phyloP scores from a whole-genome alignment of 2,329 filamentous ascomycete genomes.

The Pyricularia grisea region DNA sequence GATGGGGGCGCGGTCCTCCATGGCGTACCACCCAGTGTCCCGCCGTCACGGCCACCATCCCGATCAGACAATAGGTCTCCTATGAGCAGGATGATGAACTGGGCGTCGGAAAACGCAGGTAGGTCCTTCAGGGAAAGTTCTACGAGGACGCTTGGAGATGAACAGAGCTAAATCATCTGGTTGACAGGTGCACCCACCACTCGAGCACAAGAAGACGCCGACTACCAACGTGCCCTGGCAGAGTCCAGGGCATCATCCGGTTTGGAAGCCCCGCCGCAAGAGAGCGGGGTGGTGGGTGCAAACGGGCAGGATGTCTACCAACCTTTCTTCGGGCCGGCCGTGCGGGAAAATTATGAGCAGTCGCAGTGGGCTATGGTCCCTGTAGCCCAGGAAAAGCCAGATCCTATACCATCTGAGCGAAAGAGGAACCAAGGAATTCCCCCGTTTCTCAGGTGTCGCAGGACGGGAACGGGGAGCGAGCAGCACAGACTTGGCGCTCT shows the following conservation, averaged over 20 bases:
- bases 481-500: slow-evolving; percentile 40
- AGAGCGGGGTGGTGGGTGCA: slow-evolving; percentile 33
- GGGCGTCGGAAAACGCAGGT: slow-evolving; percentile 32
- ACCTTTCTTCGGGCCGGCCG: slow-evolving; percentile 52
- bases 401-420: slow-evolving; percentile 32
- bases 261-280: slow-evolving; percentile 31
- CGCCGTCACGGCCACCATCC: slow-evolving; percentile 54
- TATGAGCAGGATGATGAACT: slow-evolving; percentile 40
- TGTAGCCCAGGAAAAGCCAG: slow-evolving; percentile 20
- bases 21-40: slow-evolving; percentile 30
- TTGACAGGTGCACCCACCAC: slow-evolving; percentile 16
- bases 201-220: slow-evolving; percentile 39
- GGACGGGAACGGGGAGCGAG: slow-evolving; percentile 12
- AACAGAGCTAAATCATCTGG: background rate
- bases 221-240: slow-evolving; percentile 46
- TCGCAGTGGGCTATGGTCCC: slow-evolving; percentile 52
- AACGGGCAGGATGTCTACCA: slow-evolving; percentile 26
- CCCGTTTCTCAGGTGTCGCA: slow-evolving; percentile 38
- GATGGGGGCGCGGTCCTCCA: slow-evolving; percentile 29
- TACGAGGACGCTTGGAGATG: slow-evolving; percentile 9
- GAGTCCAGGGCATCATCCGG: slow-evolving; percentile 46
- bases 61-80: slow-evolving; percentile 42
- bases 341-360: slow-evolving; percentile 42
- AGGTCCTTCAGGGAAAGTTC: slow-evolving; percentile 16
- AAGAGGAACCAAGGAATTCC: slow-evolving; percentile 33